phyloP scores from a whole-genome alignment of 1,284 basidiomycete species.

The Rhizopogon parksii region DNA sequence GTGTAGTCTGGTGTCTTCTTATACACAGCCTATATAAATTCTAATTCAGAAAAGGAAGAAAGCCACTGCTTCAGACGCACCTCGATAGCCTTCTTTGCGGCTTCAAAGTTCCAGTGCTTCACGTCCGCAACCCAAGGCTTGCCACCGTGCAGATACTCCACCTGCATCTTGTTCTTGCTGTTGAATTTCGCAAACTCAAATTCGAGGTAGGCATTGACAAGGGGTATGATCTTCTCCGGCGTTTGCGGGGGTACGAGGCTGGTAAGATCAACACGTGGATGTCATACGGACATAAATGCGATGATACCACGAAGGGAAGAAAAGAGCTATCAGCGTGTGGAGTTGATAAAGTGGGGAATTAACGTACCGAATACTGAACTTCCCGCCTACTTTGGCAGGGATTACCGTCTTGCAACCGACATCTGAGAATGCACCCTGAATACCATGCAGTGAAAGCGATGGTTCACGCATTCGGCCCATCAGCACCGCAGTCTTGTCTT shows the following conservation, averaged over 20 bases:
- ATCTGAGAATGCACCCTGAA: conserved; percentile 94
- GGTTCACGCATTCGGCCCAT: conserved; percentile 91
- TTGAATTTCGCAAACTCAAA: conserved; percentile 79
- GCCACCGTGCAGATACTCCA: conserved; percentile 75
- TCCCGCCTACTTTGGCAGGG: conserved; percentile 83
- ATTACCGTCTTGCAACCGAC: conserved; percentile 94
- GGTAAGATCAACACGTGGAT: not conserved
- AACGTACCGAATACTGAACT: conserved; percentile 85
- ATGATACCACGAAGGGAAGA: not conserved
- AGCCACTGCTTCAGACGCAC: conserved; percentile 29
- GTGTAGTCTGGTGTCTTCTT: conserved; percentile 82
- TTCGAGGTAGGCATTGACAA: conserved; percentile 69
- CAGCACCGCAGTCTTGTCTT: conserved; percentile 78
- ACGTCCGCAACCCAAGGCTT: conserved; percentile 85
- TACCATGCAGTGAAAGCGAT: conserved; percentile 89
- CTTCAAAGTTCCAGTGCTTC: conserved; percentile 93
- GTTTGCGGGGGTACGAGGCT: conserved; percentile 88
- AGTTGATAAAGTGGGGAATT: conserved; percentile 7
- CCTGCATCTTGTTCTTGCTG: conserved; percentile 70
- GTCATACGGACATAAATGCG: not conserved
- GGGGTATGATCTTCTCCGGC: conserved; percentile 64
- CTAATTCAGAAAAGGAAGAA: not conserved
- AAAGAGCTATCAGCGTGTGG: not conserved
- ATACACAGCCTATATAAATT: conserved; percentile 58
- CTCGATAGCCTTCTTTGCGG: conserved; percentile 80